Base-by-base conservation (phyloP, 352 stramenopile genomes). In the Phytophthora idaei region DNA sequence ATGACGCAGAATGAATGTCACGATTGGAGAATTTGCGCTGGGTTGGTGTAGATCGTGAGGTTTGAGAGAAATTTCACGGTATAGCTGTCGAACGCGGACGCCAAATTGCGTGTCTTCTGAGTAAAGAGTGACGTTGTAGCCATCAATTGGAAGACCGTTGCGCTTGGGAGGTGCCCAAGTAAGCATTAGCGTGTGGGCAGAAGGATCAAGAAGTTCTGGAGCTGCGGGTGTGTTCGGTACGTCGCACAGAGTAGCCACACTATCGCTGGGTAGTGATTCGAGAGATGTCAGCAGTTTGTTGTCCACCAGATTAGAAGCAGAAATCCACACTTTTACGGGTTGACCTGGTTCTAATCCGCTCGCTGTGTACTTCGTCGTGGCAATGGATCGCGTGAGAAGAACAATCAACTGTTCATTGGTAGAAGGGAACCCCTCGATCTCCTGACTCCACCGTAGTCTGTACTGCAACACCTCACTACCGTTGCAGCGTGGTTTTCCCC, bases 401-500 rank as follows among this genome's bases (percentile, higher is more conserved):
- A 64, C 55, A 9, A 81, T 55, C 1, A 39, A 54, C 5, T 74
- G 39, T 5, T 71, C 50, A 6, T 44, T 46, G 9, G 15, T 15
- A 9, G 3, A 21, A 29, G 25, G 42, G 12, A 45, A 49, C 7
- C 21, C 42, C 12, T 69, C 70, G 15, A 69, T 21, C 17, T 49
- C 6, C 17, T 93, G 81, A 10, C 49, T 51, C 81, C 81, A 92
- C 6, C 78, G 34, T 2, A 93, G 56, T 11, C 74, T 86, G 57
- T 93, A 92, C 58, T 91, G 85, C 4, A 93, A 57, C 17, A 93
- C 77, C 14, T 88, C 80, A 17, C 85, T 90, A 32, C 85, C 83
- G 34, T 92, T 93, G 54, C 73, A 78, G 8, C 78, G 80, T 8
- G 83, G 83, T 52, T 89, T 88, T 25, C 58, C 45, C 85, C 85